Percentiles rank a stretch among this genome's conserved stretches.
These are phyloP conservation scores for Cucumis cinereus DNA, from an alignment of 306 rosid species.

Conservation along the genomic window DNA sequence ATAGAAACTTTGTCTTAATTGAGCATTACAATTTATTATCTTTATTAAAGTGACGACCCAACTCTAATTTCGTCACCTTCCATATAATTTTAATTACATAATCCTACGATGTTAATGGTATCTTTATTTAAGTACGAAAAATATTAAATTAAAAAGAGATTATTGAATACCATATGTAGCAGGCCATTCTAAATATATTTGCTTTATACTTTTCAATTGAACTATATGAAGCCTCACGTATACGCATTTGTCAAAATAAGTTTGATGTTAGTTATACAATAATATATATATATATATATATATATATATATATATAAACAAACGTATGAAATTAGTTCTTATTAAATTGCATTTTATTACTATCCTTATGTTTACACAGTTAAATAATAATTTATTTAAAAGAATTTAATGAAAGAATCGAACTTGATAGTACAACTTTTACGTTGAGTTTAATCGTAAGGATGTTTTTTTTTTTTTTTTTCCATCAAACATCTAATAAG, in stretches of 20 bases:
- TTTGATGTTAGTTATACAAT: not conserved
- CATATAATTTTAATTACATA: not conserved
- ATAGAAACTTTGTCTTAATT: not conserved
- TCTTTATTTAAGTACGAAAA: not conserved
- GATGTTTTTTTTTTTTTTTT: too few relatives aligned
- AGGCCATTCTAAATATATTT: not conserved
- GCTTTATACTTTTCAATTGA: not conserved
- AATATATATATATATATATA: not conserved
- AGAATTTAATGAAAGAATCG: too few relatives aligned
- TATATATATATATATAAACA: too few relatives aligned
- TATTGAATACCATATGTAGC: not conserved
- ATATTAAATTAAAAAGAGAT: not conserved
- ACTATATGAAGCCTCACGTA: not conserved
- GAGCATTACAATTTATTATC: not conserved
- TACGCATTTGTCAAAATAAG: not conserved
- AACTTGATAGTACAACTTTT: too few relatives aligned
- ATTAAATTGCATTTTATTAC: too few relatives aligned
- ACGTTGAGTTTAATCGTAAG: too few relatives aligned
- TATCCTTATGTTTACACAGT: too few relatives aligned
- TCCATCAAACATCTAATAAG: too few relatives aligned
- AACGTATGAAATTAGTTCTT: not conserved
- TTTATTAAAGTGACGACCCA: not conserved
- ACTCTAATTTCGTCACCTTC: not conserved
- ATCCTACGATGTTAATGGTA: not conserved
- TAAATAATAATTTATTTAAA: too few relatives aligned